phyloP scores from a whole-genome alignment of 2,329 filamentous ascomycete genomes.

The Fusarium lateritium region DNA sequence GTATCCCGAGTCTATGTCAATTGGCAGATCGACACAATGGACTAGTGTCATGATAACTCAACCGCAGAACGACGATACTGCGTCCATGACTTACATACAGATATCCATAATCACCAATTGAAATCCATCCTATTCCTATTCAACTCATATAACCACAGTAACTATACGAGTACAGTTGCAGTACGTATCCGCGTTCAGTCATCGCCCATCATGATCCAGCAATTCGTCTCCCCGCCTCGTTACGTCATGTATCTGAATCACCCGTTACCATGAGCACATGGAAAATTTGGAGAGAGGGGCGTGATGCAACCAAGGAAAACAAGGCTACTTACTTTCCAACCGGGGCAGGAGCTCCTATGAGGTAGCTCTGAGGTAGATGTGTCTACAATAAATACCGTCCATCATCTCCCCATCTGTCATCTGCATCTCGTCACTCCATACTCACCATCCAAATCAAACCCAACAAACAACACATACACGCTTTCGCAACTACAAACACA shows the following conservation, averaged over 20 bases:
- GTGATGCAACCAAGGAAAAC: constrained; percentile 29
- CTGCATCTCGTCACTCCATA: constrained; percentile 17
- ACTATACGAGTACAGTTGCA: background rate
- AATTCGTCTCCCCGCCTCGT: constrained; percentile 40
- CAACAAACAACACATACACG: constrained; percentile 1
- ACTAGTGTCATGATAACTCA: constrained; percentile 5
- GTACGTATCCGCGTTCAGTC: constrained; percentile 25
- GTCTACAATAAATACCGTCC: constrained; percentile 40
- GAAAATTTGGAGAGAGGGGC: constrained; percentile 31
- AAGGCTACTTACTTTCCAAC: constrained; percentile 14
- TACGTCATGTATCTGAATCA: constrained; percentile 51
- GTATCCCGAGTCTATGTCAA: too few relatives aligned
- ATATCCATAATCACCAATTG: constrained; percentile 3
- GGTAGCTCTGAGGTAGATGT: constrained; percentile 20
- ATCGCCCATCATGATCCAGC: constrained; percentile 35
- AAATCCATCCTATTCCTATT: background rate
- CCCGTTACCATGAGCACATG: constrained; percentile 41
- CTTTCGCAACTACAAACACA: background rate
- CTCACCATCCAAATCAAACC: constrained; percentile 4
- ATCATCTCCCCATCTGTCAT: constrained; percentile 29
- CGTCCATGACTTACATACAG: background rate
- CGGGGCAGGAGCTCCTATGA: constrained; percentile 22
- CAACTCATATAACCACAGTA: background rate
- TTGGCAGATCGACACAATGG: background rate
- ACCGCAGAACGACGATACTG: background rate